phyloP scores from a whole-genome alignment of 164 flowering plant genomes.

The Echeveria elegans region DNA sequence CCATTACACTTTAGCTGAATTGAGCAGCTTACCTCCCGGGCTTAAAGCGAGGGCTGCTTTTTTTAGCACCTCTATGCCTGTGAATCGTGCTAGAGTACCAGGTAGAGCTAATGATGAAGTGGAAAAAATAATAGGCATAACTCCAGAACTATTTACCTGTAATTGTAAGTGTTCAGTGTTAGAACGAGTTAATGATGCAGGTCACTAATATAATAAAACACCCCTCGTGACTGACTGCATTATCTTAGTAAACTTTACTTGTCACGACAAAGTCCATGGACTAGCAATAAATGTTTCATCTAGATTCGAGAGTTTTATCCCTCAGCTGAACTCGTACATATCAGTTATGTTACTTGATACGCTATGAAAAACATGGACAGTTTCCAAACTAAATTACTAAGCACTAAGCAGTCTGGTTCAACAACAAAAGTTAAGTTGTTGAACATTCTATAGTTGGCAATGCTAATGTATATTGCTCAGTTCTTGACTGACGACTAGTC shows the following conservation, averaged over 20 bases:
- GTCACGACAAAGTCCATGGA: too few species aligned
- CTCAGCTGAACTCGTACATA: neutral
- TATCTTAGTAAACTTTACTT: too few species aligned
- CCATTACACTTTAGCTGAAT: too few species aligned
- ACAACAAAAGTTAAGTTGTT: neutral
- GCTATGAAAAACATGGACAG: neutral
- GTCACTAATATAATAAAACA: too few species aligned
- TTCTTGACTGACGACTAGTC: too few species aligned
- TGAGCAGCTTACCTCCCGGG: slow-evolving; percentile 69
- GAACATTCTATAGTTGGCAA: neutral
- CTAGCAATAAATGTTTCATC: too few species aligned
- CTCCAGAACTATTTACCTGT: slow-evolving; percentile 98
- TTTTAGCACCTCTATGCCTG: slow-evolving; percentile 68
- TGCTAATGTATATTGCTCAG: too few species aligned
- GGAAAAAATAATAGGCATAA: slow-evolving; percentile 98
- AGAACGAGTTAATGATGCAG: too few species aligned
- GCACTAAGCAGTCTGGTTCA: neutral
- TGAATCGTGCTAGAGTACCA: slow-evolving; percentile 92
- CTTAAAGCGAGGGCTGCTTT: slow-evolving; percentile 80
- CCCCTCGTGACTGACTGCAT: too few species aligned
- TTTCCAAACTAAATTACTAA: neutral
- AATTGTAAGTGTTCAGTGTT: slow-evolving; percentile 2
- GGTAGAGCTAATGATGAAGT: slow-evolving; percentile 97
- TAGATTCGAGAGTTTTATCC: neutral
- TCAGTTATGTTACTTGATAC: too few species aligned